Conservation (phyloP, 139 green algal genomes). For the Pleodorina starrii region DNA sequence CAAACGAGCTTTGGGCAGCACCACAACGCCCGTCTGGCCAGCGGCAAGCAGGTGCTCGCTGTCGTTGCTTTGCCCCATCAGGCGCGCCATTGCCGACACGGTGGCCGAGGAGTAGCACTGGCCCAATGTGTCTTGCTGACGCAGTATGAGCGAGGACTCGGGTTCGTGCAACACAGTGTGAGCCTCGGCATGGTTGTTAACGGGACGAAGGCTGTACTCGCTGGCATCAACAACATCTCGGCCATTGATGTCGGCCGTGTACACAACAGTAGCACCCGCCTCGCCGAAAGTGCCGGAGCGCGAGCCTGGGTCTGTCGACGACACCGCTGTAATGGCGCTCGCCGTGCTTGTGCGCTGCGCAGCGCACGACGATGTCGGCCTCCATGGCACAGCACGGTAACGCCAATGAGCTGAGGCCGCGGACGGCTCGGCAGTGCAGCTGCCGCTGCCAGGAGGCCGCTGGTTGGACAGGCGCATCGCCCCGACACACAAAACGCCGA, state of each 20-base stretch:
- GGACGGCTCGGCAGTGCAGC: not conserved
- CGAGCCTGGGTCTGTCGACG: not conserved
- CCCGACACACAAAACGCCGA: too few species aligned
- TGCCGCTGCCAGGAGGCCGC: too few species aligned
- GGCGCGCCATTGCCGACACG: slow-evolving; percentile 14
- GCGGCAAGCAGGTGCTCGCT: not conserved
- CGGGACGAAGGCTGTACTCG: not conserved
- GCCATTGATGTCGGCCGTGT: not conserved
- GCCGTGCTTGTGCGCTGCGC: not conserved
- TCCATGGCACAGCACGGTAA: not conserved
- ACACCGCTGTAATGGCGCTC: too few species aligned
- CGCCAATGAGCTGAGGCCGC: not conserved
- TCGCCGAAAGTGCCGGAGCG: not conserved
- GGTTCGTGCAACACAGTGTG: not conserved
- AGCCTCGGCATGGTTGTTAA: not conserved
- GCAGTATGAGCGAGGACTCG: not conserved
- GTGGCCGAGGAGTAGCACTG: slow-evolving; percentile 2
- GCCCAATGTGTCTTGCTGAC: not conserved
- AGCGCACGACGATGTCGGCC: not conserved
- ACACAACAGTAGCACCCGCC: not conserved
- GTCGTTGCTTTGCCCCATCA: not conserved
- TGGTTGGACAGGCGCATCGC: too few species aligned
- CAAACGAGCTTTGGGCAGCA: not conserved
- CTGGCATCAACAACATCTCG: not conserved
- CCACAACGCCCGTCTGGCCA: not conserved